Percentiles rank a stretch among this genome's conserved stretches.
Conservation (phyloP, 192 early-diverging fungal species). For the Backusella circina region DNA sequence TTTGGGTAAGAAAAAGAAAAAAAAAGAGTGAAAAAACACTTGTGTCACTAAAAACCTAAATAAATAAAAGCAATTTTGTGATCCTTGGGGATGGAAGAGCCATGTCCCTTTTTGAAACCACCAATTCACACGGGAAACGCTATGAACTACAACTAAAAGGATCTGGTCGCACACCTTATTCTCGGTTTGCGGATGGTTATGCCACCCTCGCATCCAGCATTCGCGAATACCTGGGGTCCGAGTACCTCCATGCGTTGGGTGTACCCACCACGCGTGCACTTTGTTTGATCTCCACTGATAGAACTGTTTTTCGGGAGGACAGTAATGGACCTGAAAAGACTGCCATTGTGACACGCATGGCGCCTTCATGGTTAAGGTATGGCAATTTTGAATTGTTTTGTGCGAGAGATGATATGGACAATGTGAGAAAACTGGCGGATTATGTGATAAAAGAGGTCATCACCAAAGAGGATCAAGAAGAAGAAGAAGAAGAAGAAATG, state of each 20-base stretch:
- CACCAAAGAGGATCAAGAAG: conserved; percentile 18
- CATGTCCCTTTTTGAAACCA: conserved; percentile 63
- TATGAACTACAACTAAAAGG: conserved; percentile 89
- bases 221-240: conserved; percentile 77
- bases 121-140: conserved; percentile 22
- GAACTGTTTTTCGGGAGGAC: conserved; percentile 62
- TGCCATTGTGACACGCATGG: conserved; percentile 73
- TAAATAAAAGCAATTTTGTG: conserved; percentile 44
- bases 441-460: conserved; percentile 62
- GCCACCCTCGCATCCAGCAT: conserved; percentile 82
- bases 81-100: conserved; percentile 88
- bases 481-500: background rate
- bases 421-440: conserved; percentile 63
- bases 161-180: conserved; percentile 81
- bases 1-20: conserved; percentile 40
- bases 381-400: conserved; percentile 83
- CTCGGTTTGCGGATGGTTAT: conserved; percentile 81
- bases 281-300: conserved; percentile 61
- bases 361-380: conserved; percentile 81
- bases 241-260: conserved; percentile 67
- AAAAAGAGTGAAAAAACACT: background rate
- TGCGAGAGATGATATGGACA: conserved; percentile 54
- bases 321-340: conserved; percentile 52
- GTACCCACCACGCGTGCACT: conserved; percentile 77
- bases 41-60: background rate